A percentile compares a stretch with the other conserved stretches of the same genome.
Conservation (phyloP, 164 flowering plant species). For the Dillenia turbinata region DNA sequence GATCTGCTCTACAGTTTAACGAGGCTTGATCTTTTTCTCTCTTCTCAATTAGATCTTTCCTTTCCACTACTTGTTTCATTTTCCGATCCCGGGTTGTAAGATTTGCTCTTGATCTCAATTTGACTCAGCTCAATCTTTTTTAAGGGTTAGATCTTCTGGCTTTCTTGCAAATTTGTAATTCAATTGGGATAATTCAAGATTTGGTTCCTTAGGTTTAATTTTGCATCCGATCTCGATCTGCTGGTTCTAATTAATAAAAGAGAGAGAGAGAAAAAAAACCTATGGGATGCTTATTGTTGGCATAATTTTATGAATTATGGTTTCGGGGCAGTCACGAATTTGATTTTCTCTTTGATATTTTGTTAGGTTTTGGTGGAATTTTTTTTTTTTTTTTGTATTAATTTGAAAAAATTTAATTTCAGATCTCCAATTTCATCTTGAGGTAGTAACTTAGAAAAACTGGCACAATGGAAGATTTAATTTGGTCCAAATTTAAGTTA, state of each 20-base stretch:
- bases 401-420: background rate
- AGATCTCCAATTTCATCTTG: background rate
- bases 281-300: background rate
- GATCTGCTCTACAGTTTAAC: constrained; percentile 1
- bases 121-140: background rate
- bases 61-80: background rate
- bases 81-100: background rate
- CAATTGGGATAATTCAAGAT: background rate
- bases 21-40: constrained; percentile 1
- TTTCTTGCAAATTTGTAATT: background rate
- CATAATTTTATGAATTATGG: background rate
- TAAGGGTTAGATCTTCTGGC: background rate
- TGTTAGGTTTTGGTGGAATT: too few relatives aligned
- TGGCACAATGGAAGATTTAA: too few relatives aligned
- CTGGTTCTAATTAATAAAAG: background rate
- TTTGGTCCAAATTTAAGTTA: too few relatives aligned
- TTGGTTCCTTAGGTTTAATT: background rate
- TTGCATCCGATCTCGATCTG: background rate
- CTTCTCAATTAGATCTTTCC: background rate
- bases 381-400: background rate
- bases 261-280: too few relatives aligned
- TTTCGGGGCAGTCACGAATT: background rate
- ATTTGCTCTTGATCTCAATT: background rate
- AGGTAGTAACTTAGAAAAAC: too few relatives aligned
- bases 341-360: background rate